Evolutionary conservation across 768 basidiomycete genomes (phyloP).

Genomic region (Lentinus brumalis): DNA sequence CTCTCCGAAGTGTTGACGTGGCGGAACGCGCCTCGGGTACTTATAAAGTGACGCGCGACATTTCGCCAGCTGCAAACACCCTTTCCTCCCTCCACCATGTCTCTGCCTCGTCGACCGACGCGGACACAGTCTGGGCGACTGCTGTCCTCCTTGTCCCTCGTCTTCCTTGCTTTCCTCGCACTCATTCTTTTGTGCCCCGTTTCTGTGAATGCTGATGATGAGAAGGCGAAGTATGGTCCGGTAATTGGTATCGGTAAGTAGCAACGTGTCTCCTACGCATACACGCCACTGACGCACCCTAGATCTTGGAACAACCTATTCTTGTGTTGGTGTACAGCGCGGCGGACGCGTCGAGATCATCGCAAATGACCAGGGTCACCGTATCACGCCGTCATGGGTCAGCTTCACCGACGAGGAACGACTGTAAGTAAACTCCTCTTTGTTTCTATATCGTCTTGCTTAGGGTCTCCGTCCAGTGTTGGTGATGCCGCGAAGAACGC

Average conservation of each 20-base stretch:
- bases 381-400: slow-evolving; percentile 67
- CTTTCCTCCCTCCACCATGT: slow-evolving; percentile 26
- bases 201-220: slow-evolving; percentile 59
- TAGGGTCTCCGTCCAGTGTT: slow-evolving; percentile 45
- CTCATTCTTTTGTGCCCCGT: slow-evolving; percentile 71
- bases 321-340: slow-evolving; percentile 68
- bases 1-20: slow-evolving; percentile 24
- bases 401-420: slow-evolving; percentile 61
- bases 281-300: slow-evolving; percentile 20
- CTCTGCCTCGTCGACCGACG: slow-evolving; percentile 45
- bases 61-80: slow-evolving; percentile 6
- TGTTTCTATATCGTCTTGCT: neutral
- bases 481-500: slow-evolving; percentile 98
- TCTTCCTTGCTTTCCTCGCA: slow-evolving; percentile 55
- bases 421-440: slow-evolving; percentile 33
- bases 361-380: slow-evolving; percentile 57
- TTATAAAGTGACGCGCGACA: slow-evolving; percentile 19
- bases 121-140: slow-evolving; percentile 58
- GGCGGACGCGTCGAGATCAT: slow-evolving; percentile 51
- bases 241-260: slow-evolving; percentile 88
- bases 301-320: slow-evolving; percentile 97
- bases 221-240: slow-evolving; percentile 79
- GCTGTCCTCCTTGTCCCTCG: slow-evolving; percentile 59
- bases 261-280: slow-evolving; percentile 4
- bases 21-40: slow-evolving; percentile 11